Conservation (phyloP, 177 flowering plant genomes). For the Vitis hybrid region DNA sequence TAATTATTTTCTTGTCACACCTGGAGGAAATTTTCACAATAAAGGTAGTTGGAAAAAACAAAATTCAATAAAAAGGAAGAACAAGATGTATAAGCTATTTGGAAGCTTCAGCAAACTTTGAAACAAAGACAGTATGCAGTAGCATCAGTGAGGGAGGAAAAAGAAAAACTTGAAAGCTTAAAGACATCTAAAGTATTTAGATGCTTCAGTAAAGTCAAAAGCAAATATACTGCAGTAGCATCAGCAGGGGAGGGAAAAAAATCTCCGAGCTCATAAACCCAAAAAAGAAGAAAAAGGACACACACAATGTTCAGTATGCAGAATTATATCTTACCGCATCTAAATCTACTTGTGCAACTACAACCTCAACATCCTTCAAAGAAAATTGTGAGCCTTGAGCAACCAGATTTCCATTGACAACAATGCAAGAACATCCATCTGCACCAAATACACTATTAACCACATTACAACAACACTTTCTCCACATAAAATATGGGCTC, state of each 20-base stretch:
- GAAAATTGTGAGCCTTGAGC: slow-evolving; percentile 98
- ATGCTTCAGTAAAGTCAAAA: no score
- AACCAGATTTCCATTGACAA: slow-evolving; percentile 88
- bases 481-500: background rate
- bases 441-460: slow-evolving; percentile 16
- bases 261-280: background rate
- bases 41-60: no score
- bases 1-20: no score
- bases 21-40: no score
- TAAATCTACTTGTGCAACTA: slow-evolving; percentile 82
- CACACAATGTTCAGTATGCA: background rate
- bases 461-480: background rate
- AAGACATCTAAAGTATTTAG: no score
- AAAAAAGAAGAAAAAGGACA: background rate
- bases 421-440: slow-evolving; percentile 93
- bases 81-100: no score
- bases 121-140: no score
- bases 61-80: no score
- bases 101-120: no score
- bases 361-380: slow-evolving; percentile 90
- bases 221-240: background rate
- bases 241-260: background rate
- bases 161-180: no score
- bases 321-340: slow-evolving; percentile 68
- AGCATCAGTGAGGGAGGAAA: no score